Evolutionary conservation across 257 asterid species (phyloP).

Genomic region (Jasminum sambac): DNA sequence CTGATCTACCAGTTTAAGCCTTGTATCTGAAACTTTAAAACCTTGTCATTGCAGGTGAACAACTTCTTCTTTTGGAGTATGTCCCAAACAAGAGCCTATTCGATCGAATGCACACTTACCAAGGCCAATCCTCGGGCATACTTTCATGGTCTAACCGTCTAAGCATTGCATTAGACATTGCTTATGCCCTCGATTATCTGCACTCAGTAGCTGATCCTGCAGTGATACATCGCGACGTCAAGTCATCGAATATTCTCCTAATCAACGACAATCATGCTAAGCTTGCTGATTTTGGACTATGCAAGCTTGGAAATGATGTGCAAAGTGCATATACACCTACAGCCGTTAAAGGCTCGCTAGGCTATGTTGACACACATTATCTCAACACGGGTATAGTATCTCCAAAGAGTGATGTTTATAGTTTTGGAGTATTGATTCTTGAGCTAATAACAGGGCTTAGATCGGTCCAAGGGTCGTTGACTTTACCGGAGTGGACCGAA

Average conservation of each 20-base stretch:
- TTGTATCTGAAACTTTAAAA: no score
- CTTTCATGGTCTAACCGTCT: constrained; percentile 64
- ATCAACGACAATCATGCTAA: constrained; percentile 61
- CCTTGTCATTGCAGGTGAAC: constrained; percentile 53
- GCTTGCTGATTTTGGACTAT: constrained; percentile 73
- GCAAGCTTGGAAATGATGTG: constrained; percentile 65
- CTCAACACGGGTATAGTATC: constrained; percentile 66
- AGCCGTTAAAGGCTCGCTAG: constrained; percentile 64
- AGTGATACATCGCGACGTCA: constrained; percentile 69
- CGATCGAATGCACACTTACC: constrained; percentile 67
- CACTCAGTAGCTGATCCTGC: constrained; percentile 76
- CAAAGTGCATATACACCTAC: constrained; percentile 55
- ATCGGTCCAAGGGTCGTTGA: constrained; percentile 65
- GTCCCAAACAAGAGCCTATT: constrained; percentile 76
- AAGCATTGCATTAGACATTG: constrained; percentile 66
- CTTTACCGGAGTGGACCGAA: constrained; percentile 73
- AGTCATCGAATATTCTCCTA: constrained; percentile 65
- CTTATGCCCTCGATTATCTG: constrained; percentile 77
- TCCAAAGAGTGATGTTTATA: constrained; percentile 69
- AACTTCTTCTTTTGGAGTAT: constrained; percentile 68
- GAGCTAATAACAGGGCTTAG: constrained; percentile 73
- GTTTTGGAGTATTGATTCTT: constrained; percentile 66
- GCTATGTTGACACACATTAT: constrained; percentile 64
- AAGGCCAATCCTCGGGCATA: constrained; percentile 47
- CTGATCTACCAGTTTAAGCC: no score